Conservation (phyloP, 2,329 filamentous ascomycete species). For the Clarireedia sp. region DNA sequence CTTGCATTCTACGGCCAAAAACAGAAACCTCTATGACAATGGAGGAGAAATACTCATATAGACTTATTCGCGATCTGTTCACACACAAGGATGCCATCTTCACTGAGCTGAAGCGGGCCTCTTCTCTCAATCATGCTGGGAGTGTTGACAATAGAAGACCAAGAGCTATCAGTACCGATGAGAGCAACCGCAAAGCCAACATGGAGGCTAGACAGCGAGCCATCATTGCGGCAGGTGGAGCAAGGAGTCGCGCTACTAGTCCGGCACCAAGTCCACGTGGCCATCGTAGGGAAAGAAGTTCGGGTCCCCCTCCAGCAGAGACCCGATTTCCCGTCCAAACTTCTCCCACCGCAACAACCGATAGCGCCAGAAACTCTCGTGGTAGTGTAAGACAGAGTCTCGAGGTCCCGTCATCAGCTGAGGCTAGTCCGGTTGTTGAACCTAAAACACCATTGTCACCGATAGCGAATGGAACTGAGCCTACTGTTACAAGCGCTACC, state of each 20-base stretch:
- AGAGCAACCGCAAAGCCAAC: conserved; percentile 86
- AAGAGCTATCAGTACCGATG: conserved; percentile 86
- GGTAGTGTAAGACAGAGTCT: conserved; percentile 53
- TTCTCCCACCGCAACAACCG: conserved; percentile 47
- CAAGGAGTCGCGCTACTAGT: conserved; percentile 67
- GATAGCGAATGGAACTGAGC: conserved; percentile 22
- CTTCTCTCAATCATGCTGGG: conserved; percentile 59
- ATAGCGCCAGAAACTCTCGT: conserved; percentile 30
- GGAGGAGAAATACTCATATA: conserved; percentile 89
- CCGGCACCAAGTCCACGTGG: conserved; percentile 55
- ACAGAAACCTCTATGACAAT: conserved; percentile 84
- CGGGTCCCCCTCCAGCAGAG: conserved; percentile 57
- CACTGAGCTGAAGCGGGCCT: conserved; percentile 87
- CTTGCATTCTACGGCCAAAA: conserved; percentile 81
- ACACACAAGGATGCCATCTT: conserved; percentile 93
- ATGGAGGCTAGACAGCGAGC: conserved; percentile 90
- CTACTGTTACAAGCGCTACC: conserved; percentile 23
- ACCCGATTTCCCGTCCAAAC: conserved; percentile 81
- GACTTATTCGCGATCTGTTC: conserved; percentile 85
- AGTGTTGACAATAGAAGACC: conserved; percentile 55
- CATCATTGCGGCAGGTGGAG: conserved; percentile 48
- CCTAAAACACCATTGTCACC: conserved; percentile 16
- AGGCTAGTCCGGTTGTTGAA: conserved; percentile 16
- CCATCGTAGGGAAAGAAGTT: conserved; percentile 76
- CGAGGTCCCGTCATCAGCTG: conserved; percentile 56